Percentiles rank a stretch among this genome's conserved stretches.
Conservation (phyloP, 202 grass and related monocot species). For the Carex arenaria region DNA sequence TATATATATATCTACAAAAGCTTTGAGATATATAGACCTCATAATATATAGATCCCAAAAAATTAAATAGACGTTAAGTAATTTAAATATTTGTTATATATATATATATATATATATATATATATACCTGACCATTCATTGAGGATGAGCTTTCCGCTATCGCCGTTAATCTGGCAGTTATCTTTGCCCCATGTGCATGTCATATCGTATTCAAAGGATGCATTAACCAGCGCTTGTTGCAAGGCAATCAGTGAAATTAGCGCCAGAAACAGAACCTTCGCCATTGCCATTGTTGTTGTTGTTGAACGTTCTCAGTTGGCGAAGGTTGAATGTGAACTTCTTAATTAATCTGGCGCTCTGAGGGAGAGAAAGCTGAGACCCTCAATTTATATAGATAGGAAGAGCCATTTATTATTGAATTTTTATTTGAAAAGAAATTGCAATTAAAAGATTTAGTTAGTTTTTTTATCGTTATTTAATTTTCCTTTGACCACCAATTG, state of each 20-base stretch:
- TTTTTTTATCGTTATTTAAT: not conserved
- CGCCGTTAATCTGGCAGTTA: not conserved
- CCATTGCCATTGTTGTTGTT: slow-evolving; percentile 2
- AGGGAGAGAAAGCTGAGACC: not conserved
- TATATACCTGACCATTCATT: slow-evolving; percentile 28
- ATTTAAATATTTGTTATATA: not conserved
- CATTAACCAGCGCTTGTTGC: not conserved
- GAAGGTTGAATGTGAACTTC: not conserved
- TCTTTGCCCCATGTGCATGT: slow-evolving; percentile 11
- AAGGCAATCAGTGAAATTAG: slow-evolving; percentile 15
- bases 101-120: no score
- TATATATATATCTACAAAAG: not conserved
- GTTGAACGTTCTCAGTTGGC: not conserved
- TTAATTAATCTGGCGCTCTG: not conserved
- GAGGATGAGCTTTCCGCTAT: slow-evolving; percentile 1
- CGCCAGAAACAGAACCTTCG: slow-evolving; percentile 9
- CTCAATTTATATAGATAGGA: slow-evolving; percentile 5
- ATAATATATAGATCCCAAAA: no score
- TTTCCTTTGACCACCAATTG: slow-evolving; percentile 3
- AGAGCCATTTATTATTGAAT: not conserved
- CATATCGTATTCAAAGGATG: not conserved
- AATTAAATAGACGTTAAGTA: not conserved
- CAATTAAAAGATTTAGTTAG: not conserved
- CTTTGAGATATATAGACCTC: not conserved
- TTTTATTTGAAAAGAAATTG: not conserved